These are phyloP conservation scores for Penicillium cosmopolitanum DNA, from an alignment of 495 filamentous ascomycete genomes.

Conservation along the genomic window DNA sequence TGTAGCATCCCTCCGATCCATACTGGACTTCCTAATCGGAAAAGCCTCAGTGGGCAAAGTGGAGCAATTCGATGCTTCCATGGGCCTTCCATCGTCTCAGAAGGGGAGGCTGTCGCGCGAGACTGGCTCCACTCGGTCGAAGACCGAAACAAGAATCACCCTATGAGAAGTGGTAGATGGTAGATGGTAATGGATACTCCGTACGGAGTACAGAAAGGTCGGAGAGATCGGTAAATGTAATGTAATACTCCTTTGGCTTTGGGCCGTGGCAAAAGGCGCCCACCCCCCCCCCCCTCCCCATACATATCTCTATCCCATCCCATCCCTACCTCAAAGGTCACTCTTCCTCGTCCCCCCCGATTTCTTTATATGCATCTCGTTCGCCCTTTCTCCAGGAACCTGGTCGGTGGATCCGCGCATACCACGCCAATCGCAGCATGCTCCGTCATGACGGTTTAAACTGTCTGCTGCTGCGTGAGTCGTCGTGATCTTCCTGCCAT, in stretches of 20 bases:
- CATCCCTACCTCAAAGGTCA: slow-evolving; percentile 5
- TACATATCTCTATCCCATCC: too few species aligned
- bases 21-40: slow-evolving; percentile 8
- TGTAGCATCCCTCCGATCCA: not conserved
- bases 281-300: too few species aligned
- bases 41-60: slow-evolving; percentile 23
- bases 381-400: slow-evolving; percentile 20
- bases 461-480: slow-evolving; percentile 23
- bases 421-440: slow-evolving; percentile 39
- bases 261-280: too few species aligned
- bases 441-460: slow-evolving; percentile 42
- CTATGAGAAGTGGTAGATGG: not conserved
- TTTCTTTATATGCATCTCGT: slow-evolving; percentile 14
- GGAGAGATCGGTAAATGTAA: not conserved
- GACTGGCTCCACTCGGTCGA: slow-evolving; percentile 3
- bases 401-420: slow-evolving; percentile 32
- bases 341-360: too few species aligned
- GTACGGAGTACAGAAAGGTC: not conserved
- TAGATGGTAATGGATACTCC: not conserved
- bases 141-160: slow-evolving; percentile 19
- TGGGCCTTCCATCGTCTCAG: slow-evolving; percentile 28
- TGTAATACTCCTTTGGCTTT: too few species aligned
- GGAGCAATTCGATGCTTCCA: slow-evolving; percentile 23
- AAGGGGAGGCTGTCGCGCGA: slow-evolving; percentile 21
- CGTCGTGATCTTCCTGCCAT: slow-evolving; percentile 39